phyloP scores from a whole-genome alignment of 345 rosid genomes.

The Brassica carinata region DNA sequence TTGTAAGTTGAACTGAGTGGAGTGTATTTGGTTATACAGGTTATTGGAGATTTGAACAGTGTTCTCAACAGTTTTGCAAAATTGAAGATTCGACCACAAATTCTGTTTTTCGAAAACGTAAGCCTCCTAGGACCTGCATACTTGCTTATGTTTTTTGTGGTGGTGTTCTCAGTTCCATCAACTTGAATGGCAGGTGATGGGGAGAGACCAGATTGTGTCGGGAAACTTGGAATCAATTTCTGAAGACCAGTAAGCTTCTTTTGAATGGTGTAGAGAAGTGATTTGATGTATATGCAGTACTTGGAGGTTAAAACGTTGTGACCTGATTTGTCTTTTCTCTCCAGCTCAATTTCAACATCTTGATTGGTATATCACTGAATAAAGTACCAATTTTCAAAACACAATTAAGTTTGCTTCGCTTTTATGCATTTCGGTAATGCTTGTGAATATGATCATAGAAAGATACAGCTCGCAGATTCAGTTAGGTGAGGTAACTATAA shows the following conservation, averaged over 20 bases:
- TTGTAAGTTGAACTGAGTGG: background rate
- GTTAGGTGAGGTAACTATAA: too few relatives aligned
- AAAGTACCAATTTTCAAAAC: background rate
- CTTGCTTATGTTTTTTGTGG: background rate
- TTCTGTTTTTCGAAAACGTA: conserved; percentile 30
- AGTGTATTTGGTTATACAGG: conserved; percentile 6
- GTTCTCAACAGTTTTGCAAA: background rate
- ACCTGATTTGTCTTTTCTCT: background rate
- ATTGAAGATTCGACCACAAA: conserved; percentile 9
- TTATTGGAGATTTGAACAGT: conserved; percentile 11
- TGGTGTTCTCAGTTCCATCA: conserved; percentile 1
- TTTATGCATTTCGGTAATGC: background rate
- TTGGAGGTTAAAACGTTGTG: background rate
- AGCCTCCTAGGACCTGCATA: background rate
- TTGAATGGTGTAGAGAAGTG: background rate
- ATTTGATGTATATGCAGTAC: background rate
- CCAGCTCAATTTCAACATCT: background rate
- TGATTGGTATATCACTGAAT: background rate
- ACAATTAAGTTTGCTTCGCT: background rate
- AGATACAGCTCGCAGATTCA: background rate
- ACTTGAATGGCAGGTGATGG: conserved; percentile 8
- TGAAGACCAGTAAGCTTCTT: background rate
- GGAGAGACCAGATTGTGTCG: background rate
- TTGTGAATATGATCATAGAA: background rate
- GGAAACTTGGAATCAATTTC: background rate